phyloP scores from a whole-genome alignment of 2,329 filamentous ascomycete species.

The Diplodia intermedia region DNA sequence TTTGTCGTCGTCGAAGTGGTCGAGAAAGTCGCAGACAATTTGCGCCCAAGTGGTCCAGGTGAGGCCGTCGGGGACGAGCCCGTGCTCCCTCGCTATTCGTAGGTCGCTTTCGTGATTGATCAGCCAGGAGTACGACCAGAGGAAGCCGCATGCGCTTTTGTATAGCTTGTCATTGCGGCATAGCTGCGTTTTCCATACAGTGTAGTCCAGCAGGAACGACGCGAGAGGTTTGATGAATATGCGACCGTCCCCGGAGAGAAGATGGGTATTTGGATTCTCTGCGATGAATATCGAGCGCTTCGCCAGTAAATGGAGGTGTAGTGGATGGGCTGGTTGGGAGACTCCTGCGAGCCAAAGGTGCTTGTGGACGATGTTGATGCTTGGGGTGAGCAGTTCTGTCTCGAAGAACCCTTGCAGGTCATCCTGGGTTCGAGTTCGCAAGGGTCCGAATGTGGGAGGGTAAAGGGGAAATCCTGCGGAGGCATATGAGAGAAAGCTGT shows the following conservation, averaged over 20 bases:
- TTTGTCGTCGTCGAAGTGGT: background rate
- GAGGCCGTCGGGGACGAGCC: constrained; percentile 38
- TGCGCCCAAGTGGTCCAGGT: constrained; percentile 38
- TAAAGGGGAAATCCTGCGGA: background rate
- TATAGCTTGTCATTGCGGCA: constrained; percentile 35
- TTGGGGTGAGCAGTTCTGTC: background rate
- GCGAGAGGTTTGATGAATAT: constrained; percentile 46
- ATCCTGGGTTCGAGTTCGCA: background rate
- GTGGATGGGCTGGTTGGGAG: background rate
- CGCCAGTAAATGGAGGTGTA: constrained; percentile 28
- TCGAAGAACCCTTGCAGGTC: background rate
- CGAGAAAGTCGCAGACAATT: background rate
- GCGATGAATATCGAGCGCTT: constrained; percentile 8
- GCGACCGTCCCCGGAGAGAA: constrained; percentile 36
- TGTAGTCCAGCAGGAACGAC: constrained; percentile 42
- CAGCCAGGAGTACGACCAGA: constrained; percentile 48
- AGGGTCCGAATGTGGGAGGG: background rate
- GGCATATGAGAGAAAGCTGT: background rate
- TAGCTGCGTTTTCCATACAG: constrained; percentile 44
- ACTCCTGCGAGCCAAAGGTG: constrained; percentile 1
- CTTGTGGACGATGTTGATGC: background rate
- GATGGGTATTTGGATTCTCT: constrained; percentile 32
- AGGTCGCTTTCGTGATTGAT: constrained; percentile 44
- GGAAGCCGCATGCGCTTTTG: constrained; percentile 42
- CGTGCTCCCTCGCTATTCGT: constrained; percentile 43